phyloP scores from a whole-genome alignment of 192 early-diverging fungal genomes.

The Coemansia sp. region DNA sequence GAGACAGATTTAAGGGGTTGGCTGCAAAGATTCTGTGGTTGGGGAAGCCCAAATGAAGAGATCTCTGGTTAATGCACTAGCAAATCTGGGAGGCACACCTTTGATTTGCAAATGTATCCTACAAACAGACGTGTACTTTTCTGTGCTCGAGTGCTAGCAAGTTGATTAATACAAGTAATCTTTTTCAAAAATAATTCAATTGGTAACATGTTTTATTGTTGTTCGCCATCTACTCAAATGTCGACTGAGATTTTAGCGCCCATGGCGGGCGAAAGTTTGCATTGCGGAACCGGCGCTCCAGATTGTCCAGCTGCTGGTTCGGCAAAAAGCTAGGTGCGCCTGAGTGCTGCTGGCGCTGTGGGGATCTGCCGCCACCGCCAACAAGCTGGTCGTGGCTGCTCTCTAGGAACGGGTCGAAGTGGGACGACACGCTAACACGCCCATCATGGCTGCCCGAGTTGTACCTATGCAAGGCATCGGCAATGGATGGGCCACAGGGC shows the following conservation, averaged over 20 bases:
- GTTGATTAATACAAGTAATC: no score
- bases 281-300: constrained; percentile 51
- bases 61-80: no score
- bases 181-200: no score
- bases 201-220: not conserved
- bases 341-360: constrained; percentile 5
- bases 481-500: constrained; percentile 53
- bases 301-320: constrained; percentile 42
- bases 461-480: constrained; percentile 37
- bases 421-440: constrained; percentile 38
- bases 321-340: constrained; percentile 18
- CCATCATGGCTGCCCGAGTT: constrained; percentile 12
- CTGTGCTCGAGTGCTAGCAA: no score
- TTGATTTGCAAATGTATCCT: no score
- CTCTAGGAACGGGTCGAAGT: constrained; percentile 50
- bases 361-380: constrained; percentile 6
- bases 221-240: constrained; percentile 13
- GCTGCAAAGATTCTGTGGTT: no score
- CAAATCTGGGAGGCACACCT: no score
- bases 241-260: constrained; percentile 47
- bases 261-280: constrained; percentile 54
- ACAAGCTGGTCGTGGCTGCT: constrained; percentile 39
- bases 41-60: no score
- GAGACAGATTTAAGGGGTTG: no score
- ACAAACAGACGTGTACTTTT: no score